These are phyloP conservation scores for Inonotus hispidus DNA, from an alignment of 1,284 basidiomycete genomes.

Conservation along the genomic window DNA sequence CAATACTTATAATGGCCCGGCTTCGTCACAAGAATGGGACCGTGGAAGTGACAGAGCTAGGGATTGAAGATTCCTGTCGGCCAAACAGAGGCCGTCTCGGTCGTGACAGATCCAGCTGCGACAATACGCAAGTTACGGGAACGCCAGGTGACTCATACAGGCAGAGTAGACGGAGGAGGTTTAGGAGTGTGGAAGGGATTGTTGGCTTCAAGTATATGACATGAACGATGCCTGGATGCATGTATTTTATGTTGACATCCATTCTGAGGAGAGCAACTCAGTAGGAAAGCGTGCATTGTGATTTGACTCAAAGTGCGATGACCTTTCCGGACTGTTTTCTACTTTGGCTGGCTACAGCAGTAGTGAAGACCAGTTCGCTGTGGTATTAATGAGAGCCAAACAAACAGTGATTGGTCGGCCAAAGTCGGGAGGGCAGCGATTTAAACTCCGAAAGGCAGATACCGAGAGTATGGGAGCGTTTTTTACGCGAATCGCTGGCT, in stretches of 20 bases:
- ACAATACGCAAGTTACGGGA: background rate
- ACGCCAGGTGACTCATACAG: background rate
- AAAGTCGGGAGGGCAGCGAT: conserved; percentile 5
- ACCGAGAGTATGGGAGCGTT: background rate
- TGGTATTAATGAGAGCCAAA: background rate
- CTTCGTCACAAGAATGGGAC: background rate
- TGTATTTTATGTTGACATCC: too few relatives aligned
- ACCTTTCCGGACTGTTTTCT: too few relatives aligned
- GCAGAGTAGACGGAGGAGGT: too few relatives aligned
- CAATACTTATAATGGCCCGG: background rate
- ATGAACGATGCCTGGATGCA: background rate
- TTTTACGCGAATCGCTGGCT: background rate
- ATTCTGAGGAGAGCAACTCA: too few relatives aligned
- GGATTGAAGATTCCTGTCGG: background rate
- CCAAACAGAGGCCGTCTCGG: background rate
- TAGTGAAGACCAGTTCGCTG: too few relatives aligned
- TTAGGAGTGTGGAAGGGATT: background rate
- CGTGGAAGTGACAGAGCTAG: background rate
- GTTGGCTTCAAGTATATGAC: background rate
- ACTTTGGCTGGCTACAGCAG: too few relatives aligned
- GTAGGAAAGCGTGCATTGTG: too few relatives aligned
- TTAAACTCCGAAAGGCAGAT: conserved; percentile 2
- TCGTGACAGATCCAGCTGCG: background rate
- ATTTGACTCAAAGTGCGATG: too few relatives aligned
- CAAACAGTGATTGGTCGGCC: background rate